Base-by-base conservation (phyloP, 768 basidiomycete species). In the Grammothele lineata region DNA sequence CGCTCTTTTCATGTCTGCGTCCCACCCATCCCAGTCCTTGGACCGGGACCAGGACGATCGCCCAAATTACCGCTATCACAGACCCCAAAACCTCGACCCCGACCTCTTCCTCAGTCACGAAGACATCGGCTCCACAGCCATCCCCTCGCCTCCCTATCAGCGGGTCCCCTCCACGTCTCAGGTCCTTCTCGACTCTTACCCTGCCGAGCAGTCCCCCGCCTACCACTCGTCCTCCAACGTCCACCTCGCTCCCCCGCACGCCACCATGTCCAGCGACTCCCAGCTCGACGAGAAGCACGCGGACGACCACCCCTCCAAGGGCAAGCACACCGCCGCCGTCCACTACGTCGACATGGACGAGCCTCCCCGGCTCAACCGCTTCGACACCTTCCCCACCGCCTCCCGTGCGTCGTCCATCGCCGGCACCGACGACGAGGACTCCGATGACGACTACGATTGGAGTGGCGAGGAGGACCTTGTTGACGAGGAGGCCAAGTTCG, bases 401-500 rank as follows among this genome's bases (percentile, higher is more conserved):
- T 67, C 70, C 22, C 63, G 60, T 22, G 53, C 61, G 21, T 54
- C 79, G 15, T 81, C 81, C 2, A 62, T 76, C 14, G 73, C 67
- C 23, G 73, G 65, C 33, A 77, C 76, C 3, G 82, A 85, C 40
- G 83, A 82, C 9, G 74, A 76, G 0, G 81, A 84, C 35, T 76
- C 76, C 10, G 73, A 76, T 0, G 66, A 74, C 1, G 73, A 78
- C n/a, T 87, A 81, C 48, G 82, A 90, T 60, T 88, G 87, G 87
- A 83, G 81, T 32, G 83, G 71, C 15, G 88, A 90, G 53, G 87
- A 87, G 45, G 85, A 90, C 57, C 68, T 91, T 15, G 77, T 73
- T 0, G 81, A 88, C 50, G 74, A 85, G 57, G 83, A 84, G 52
- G 77, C 78, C 36, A 82, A 80, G 58, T 85, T 81, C 40, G 77